phyloP scores from a whole-genome alignment of 768 basidiomycete species.

The Psilocybe azurescens region DNA sequence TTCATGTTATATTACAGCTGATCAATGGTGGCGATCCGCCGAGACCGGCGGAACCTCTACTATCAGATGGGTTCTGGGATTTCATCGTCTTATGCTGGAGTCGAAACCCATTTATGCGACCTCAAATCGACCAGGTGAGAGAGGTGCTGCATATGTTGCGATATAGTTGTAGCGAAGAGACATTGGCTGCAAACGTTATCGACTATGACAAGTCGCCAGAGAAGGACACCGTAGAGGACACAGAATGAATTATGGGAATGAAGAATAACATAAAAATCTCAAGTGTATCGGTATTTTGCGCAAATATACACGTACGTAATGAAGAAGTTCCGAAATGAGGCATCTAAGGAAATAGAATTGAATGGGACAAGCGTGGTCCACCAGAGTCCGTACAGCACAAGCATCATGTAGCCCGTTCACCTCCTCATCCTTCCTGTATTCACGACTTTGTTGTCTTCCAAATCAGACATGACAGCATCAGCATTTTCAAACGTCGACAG shows the following conservation, averaged over 20 bases:
- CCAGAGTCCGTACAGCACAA: too few relatives aligned
- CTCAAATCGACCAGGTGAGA: conserved; percentile 3
- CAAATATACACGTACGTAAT: too few relatives aligned
- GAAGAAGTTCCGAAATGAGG: too few relatives aligned
- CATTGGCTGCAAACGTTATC: neutral
- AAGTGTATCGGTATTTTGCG: too few relatives aligned
- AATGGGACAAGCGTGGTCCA: too few relatives aligned
- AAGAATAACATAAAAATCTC: too few relatives aligned
- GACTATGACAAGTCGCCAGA: neutral
- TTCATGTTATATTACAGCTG: neutral
- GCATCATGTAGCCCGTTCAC: neutral
- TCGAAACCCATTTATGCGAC: neutral
- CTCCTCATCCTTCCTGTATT: neutral
- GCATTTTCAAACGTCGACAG: conserved; percentile 56
- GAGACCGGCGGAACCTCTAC: neutral
- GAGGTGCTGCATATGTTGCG: conserved; percentile 1
- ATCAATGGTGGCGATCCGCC: conserved; percentile 3
- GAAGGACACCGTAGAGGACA: neutral
- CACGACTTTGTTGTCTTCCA: conserved; percentile 42
- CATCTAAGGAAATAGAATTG: too few relatives aligned
- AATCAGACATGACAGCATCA: conserved; percentile 49
- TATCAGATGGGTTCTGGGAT: conserved; percentile 1
- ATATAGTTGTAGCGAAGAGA: conserved; percentile 8
- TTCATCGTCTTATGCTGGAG: conserved; percentile 4
- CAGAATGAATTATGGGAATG: too few relatives aligned